Evolutionary conservation across 176 grass and related monocot species (phyloP).

Genomic region (Oryza australiensis): DNA sequence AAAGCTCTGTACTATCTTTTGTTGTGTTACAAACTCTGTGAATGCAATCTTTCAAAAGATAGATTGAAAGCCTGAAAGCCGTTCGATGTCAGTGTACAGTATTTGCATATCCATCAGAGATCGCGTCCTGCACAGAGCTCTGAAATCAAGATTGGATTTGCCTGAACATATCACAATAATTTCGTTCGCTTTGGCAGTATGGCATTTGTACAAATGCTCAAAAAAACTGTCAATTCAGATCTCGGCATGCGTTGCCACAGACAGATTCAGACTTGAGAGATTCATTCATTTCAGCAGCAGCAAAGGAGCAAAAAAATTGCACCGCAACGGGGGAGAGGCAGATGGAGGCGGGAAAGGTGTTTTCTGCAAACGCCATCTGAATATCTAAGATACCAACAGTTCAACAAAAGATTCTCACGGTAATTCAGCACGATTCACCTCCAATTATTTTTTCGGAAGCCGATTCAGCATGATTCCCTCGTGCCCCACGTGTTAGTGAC

Average conservation of each 20-base stretch:
- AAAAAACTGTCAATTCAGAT: neutral
- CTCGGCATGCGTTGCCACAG: neutral
- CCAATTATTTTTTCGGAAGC: neutral
- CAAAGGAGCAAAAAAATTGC: neutral
- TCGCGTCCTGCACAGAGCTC: neutral
- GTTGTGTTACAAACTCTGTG: no score
- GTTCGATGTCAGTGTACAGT: neutral
- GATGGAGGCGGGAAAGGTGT: neutral
- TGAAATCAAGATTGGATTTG: no score
- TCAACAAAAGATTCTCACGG: neutral
- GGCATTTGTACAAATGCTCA: neutral
- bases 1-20: neutral
- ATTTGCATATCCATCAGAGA: neutral
- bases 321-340: neutral
- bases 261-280: neutral
- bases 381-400: neutral
- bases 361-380: neutral
- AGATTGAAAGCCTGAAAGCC: neutral
- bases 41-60: neutral
- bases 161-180: no score
- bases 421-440: neutral
- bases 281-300: neutral
- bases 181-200: no score
- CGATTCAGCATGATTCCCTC: neutral
- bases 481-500: neutral